A percentile compares a stretch with the other conserved stretches of the same genome.
Evolutionary conservation across 1,284 basidiomycete species (phyloP).

Genomic region (Rhodotorula sp.): DNA sequence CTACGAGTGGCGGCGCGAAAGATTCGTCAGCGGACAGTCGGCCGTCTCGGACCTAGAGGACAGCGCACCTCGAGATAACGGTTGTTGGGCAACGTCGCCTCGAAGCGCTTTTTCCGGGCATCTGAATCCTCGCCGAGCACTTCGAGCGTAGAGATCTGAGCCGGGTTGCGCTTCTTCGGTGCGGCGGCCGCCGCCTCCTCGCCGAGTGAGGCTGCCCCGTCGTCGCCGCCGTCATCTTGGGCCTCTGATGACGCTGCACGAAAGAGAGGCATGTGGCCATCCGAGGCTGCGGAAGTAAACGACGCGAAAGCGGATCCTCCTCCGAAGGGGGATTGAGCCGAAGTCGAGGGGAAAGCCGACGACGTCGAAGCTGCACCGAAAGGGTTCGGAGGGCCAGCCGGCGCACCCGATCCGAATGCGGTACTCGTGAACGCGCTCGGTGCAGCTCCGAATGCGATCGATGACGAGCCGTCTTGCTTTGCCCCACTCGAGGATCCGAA

Average conservation of each 20-base stretch:
- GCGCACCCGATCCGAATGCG: not conserved
- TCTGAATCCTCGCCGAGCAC: constrained; percentile 39
- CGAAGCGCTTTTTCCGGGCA: constrained; percentile 36
- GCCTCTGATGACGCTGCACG: not conserved
- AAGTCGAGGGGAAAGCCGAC: not conserved
- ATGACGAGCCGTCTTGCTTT: not conserved
- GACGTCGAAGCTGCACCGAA: constrained; percentile 1
- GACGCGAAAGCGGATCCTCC: not conserved
- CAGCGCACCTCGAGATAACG: constrained; percentile 33
- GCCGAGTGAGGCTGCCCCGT: not conserved
- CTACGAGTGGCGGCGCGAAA: constrained; percentile 43
- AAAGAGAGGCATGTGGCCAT: not conserved
- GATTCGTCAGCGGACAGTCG: not conserved
- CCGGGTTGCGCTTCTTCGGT: constrained; percentile 1
- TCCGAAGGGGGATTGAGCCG: not conserved
- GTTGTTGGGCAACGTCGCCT: constrained; percentile 32
- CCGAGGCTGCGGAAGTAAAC: not conserved
- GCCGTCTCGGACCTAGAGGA: accelerated
- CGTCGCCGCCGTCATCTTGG: not conserved
- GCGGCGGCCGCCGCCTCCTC: not conserved
- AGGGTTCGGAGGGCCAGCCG: not conserved
- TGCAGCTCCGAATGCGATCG: not conserved
- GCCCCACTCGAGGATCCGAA: constrained; percentile 5
- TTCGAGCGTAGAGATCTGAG: constrained; percentile 35
- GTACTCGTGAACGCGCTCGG: constrained; percentile 1